Evolutionary conservation across 768 basidiomycete genomes (phyloP).

Genomic region (Podaxis carcinomalis): DNA sequence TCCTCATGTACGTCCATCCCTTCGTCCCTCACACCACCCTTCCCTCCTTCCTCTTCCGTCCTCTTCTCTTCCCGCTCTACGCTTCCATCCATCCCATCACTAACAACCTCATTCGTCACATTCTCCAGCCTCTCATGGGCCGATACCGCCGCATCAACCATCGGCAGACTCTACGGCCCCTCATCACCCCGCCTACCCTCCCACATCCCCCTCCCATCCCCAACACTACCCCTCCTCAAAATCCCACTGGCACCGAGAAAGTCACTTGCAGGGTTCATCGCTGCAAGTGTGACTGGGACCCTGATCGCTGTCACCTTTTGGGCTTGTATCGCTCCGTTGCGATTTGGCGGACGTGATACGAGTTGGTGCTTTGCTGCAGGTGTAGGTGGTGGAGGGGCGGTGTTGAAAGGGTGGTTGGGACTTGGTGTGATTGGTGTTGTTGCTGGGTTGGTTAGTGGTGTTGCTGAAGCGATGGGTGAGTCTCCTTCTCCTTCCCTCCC

Average conservation of each 20-base stretch:
- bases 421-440: constrained; percentile 53
- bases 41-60: neutral
- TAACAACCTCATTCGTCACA: neutral
- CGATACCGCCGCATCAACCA: constrained; percentile 89
- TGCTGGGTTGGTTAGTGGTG: constrained; percentile 74
- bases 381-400: constrained; percentile 19
- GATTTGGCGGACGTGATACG: constrained; percentile 29
- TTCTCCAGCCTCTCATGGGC: constrained; percentile 83
- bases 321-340: constrained; percentile 52
- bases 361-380: constrained; percentile 44
- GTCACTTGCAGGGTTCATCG: constrained; percentile 79
- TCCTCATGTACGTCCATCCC: constrained; percentile 83
- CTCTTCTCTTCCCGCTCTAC: neutral
- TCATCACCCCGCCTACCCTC: constrained; percentile 50
- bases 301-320: constrained; percentile 68
- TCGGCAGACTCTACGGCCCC: constrained; percentile 83
- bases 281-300: constrained; percentile 71
- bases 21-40: neutral
- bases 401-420: constrained; percentile 37
- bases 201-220: constrained; percentile 28
- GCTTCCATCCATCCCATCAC: neutral
- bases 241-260: constrained; percentile 80
- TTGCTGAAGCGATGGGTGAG: constrained; percentile 85
- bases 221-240: constrained; percentile 16
- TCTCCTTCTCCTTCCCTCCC: too few species aligned